A percentile compares a stretch with the other conserved stretches of the same genome.
Conservation (phyloP, 2,329 filamentous ascomycete genomes). For the Botryotinia calthae region DNA sequence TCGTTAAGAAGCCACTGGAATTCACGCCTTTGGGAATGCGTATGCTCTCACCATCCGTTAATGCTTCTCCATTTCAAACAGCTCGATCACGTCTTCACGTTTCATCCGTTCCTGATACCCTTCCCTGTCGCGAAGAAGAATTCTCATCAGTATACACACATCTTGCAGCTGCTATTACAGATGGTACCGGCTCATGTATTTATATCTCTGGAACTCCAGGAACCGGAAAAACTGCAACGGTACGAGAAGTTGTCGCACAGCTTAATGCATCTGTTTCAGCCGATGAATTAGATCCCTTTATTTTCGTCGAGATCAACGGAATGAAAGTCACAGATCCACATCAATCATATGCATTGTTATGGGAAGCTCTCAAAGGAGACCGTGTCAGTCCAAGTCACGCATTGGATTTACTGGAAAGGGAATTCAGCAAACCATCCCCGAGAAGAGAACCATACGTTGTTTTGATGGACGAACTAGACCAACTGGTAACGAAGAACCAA, state of each 20-base stretch:
- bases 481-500: constrained; percentile 96
- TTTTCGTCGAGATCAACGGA: constrained; percentile 98
- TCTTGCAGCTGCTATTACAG: constrained; percentile 88
- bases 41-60: constrained; percentile 69
- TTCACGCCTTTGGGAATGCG: constrained; percentile 95
- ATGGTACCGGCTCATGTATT: constrained; percentile 92
- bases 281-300: constrained; percentile 96
- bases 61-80: constrained; percentile 85
- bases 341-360: constrained; percentile 90
- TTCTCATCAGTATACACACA: constrained; percentile 92
- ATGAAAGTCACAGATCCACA: constrained; percentile 99
- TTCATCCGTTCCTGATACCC: constrained; percentile 81
- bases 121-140: constrained; percentile 89
- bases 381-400: constrained; percentile 90
- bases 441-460: constrained; percentile 93
- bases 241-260: constrained; percentile 87
- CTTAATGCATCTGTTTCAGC: constrained; percentile 82
- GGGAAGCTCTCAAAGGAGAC: constrained; percentile 93
- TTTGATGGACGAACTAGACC: constrained; percentile 96
- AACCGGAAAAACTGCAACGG: constrained; percentile 95
- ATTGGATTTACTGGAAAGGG: constrained; percentile 82
- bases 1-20: constrained; percentile 84
- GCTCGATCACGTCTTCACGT: constrained; percentile 89
- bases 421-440: constrained; percentile 89
- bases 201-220: constrained; percentile 99